Conservation (phyloP, 2,329 filamentous ascomycete genomes). For the Colletotrichum tamarilloi region DNA sequence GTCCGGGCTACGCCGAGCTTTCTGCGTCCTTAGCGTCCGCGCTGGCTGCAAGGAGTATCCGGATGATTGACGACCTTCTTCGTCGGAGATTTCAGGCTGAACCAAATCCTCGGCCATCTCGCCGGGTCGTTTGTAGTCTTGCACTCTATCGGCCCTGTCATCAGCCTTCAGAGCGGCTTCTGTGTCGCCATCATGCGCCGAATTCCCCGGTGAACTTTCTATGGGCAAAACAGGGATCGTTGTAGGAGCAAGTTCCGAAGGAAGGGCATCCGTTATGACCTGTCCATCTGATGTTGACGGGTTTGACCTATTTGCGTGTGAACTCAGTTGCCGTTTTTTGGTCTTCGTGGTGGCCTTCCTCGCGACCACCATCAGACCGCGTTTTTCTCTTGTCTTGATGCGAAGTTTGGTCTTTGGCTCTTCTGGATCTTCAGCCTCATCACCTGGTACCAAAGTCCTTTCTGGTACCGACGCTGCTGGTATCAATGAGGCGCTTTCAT, state of each 20-base stretch:
- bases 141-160: not conserved
- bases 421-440: not conserved
- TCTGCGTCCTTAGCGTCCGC: not conserved
- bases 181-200: not conserved
- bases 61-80: not conserved
- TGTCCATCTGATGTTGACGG: not conserved
- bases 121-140: no score
- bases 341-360: slow-evolving; percentile 42
- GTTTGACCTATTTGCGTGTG: no score
- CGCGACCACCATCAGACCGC: slow-evolving; percentile 59
- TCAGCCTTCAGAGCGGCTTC: not conserved
- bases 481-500: not conserved
- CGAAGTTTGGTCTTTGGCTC: slow-evolving; percentile 56
- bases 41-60: not conserved
- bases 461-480: not conserved
- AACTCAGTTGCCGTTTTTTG: not conserved
- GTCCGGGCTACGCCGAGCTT: not conserved
- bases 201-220: not conserved
- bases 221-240: not conserved
- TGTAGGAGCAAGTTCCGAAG: not conserved
- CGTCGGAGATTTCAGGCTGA: not conserved
- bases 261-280: not conserved
- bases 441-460: not conserved
- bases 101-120: not conserved
- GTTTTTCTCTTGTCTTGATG: slow-evolving; percentile 58